Evolutionary conservation across 1,284 basidiomycete genomes (phyloP).

Genomic region (Trametes versicolor): DNA sequence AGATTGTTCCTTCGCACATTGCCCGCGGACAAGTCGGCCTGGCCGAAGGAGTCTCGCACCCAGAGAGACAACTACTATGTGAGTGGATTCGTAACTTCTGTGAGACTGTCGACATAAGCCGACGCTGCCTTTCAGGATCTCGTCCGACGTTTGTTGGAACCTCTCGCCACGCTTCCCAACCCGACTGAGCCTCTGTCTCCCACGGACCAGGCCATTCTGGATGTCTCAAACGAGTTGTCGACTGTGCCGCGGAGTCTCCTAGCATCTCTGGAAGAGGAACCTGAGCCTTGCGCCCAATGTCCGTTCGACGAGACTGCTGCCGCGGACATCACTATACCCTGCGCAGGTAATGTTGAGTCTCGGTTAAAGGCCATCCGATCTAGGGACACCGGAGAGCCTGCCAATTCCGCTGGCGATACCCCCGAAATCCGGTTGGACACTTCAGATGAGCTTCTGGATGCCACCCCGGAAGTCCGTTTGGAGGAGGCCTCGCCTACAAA

Average conservation of each 20-base stretch:
- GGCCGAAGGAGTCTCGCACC: conserved; percentile 65
- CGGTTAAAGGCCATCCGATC: conserved; percentile 60
- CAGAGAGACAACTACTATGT: conserved; percentile 80
- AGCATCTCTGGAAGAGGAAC: conserved; percentile 58
- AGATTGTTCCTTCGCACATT: conserved; percentile 73
- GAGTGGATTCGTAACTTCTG: conserved; percentile 36
- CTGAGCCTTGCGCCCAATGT: conserved; percentile 55
- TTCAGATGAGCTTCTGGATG: conserved; percentile 58
- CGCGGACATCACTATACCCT: conserved; percentile 58
- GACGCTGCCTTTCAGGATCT: conserved; percentile 61
- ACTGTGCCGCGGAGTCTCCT: conserved; percentile 65
- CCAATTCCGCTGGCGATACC: conserved; percentile 40
- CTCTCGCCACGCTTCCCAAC: conserved; percentile 58
- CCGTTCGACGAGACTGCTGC: conserved; percentile 65
- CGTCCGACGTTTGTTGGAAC: conserved; percentile 66
- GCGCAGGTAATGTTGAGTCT: conserved; percentile 60
- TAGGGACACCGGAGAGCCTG: conserved; percentile 36
- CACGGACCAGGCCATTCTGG: conserved; percentile 59
- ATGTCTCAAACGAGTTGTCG: conserved; percentile 65
- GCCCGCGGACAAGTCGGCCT: conserved; percentile 63
- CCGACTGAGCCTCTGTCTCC: conserved; percentile 54
- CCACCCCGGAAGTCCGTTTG: conserved; percentile 34
- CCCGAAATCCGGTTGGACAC: conserved; percentile 57
- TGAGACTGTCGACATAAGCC: background rate
- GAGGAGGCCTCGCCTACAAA: conserved; percentile 32